Conservation (phyloP, 306 rosid species). For the Cucumis sativus region DNA sequence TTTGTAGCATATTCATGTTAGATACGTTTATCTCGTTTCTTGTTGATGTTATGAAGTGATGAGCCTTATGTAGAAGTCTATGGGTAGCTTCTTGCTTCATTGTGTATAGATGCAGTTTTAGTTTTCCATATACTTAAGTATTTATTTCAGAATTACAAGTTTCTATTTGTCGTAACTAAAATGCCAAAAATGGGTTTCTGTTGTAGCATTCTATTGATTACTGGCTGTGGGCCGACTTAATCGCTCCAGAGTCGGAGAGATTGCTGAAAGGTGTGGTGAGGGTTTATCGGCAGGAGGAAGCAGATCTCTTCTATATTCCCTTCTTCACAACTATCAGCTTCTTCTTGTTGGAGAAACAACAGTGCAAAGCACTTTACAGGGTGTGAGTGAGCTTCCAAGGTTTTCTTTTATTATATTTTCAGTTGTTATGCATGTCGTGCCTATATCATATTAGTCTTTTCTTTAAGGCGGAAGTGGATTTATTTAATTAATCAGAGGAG, state of each 20-base stretch:
- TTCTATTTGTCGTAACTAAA: background rate
- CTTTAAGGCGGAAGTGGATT: background rate
- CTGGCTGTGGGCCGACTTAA: slow-evolving; percentile 93
- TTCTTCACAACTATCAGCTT: slow-evolving; percentile 94
- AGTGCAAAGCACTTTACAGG: slow-evolving; percentile 99
- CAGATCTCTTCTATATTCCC: slow-evolving; percentile 84
- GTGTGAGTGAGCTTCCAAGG: slow-evolving; percentile 81
- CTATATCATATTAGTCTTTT: background rate
- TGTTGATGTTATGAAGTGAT: background rate
- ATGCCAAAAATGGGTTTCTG: background rate
- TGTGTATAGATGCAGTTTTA: background rate
- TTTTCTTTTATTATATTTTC: slow-evolving; percentile 10
- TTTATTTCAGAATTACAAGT: background rate
- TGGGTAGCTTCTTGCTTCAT: background rate
- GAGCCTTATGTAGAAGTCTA: background rate
- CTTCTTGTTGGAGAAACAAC: slow-evolving; percentile 86
- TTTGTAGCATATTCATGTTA: background rate
- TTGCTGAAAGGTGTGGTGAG: slow-evolving; percentile 53
- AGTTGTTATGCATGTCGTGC: background rate
- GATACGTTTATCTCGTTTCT: background rate
- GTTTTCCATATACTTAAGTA: background rate
- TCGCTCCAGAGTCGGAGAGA: slow-evolving; percentile 67
- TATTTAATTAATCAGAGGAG: background rate
- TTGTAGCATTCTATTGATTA: slow-evolving; percentile 82
- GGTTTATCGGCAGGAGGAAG: slow-evolving; percentile 69